A percentile compares a stretch with the other conserved stretches of the same genome.
These are phyloP conservation scores for Fusarium verticillioides DNA, from an alignment of 2,329 filamentous ascomycete genomes.

Conservation along the genomic window DNA sequence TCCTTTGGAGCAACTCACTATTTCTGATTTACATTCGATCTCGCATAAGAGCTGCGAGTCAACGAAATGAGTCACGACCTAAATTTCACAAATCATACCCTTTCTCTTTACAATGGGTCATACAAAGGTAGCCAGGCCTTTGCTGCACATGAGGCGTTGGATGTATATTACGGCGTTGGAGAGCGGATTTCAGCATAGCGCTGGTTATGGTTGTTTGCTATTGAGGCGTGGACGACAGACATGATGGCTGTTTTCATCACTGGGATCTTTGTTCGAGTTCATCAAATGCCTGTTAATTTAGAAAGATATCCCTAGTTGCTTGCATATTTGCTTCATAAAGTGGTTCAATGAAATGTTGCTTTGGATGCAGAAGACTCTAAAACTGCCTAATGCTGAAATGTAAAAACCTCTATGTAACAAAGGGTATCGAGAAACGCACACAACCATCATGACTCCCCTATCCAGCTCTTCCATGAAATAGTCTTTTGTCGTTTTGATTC, in stretches of 20 bases:
- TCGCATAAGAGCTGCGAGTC: constrained; percentile 3
- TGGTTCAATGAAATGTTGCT: background rate
- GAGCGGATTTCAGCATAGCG: constrained; percentile 6
- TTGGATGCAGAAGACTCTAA: background rate
- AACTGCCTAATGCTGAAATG: background rate
- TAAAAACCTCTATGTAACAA: background rate
- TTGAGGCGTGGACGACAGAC: background rate
- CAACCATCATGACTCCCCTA: constrained; percentile 5
- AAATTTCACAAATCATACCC: constrained; percentile 4
- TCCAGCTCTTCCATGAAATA: constrained; percentile 36
- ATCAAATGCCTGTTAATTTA: constrained; percentile 9
- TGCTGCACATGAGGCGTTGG: constrained; percentile 29
- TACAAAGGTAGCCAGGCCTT: background rate
- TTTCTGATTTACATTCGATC: background rate
- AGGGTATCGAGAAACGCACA: background rate
- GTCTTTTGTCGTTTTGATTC: constrained; percentile 24
- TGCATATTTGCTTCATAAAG: background rate
- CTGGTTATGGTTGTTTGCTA: constrained; percentile 6
- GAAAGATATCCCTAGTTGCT: constrained; percentile 11
- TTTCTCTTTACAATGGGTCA: background rate
- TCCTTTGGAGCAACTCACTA: background rate
- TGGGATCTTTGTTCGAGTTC: constrained; percentile 15
- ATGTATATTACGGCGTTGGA: constrained; percentile 31
- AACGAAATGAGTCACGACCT: constrained; percentile 17
- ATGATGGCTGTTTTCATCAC: constrained; percentile 1